Evolutionary conservation across 2,329 filamentous ascomycete species (phyloP), one percentile per base, ranked within the genome.

Genomic region (Paraphoma chrysanthemicola): DNA sequence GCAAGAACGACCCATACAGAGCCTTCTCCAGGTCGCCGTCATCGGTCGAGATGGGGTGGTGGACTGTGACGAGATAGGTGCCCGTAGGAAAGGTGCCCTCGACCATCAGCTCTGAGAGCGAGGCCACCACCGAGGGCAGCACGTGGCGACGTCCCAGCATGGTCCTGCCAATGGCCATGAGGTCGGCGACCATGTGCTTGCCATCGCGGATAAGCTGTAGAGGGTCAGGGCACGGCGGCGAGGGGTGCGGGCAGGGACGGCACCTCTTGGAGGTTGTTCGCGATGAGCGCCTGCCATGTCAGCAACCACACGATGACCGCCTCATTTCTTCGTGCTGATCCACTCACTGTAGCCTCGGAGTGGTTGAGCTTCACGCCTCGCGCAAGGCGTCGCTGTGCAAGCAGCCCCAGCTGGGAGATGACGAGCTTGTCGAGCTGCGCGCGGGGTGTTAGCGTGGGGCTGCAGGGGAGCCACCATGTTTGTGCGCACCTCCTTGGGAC

Each of bases 71-170:
- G 41, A 98, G 88, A 73, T 97, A 97, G 1, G 93, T 97, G 52
- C 94, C 94, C 6, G 86, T 90, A 29, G 88, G 89, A 73, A 98
- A 98, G 1, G 93, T 98, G 57, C 94, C 94, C 79, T 98, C 94
- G 63, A 98, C 91, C 82, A 96, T 92, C 66, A 98, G 86, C 79
- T 96, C 90, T 56, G 86, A 84, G 43, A 98, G 86, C 3, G 91
- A 93, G 42, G 86, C 83, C 56, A 89, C 86, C 23, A 97, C 94
- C 10, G 90, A 88, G 18, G 94, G 93, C 43, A 92, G 83, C 57
- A 98, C 94, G 77, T 98, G 94, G 33, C 94, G 90, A 9, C 94
- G 90, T 62, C 94, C 94, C 2, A 98, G 90, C 89, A 98, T 93
- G 52, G 91, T 94, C 68, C 91, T 88, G 67, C 94, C 94, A 62